phyloP scores from a whole-genome alignment of 805 yeast genomes.

The Cephaloascus albidus region DNA sequence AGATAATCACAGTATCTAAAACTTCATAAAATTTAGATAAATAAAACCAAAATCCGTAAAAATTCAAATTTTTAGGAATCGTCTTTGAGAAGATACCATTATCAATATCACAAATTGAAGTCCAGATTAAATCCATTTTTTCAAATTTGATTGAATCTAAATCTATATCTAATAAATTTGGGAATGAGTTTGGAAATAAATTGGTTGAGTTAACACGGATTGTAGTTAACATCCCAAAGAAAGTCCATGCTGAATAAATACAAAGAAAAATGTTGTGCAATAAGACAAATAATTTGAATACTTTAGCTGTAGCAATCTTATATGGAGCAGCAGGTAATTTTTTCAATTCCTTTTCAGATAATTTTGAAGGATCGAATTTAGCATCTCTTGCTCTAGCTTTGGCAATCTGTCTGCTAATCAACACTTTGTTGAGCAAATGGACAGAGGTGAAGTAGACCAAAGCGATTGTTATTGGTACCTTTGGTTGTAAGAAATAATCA shows the following conservation, averaged over 20 bases:
- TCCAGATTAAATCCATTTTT: conserved; percentile 42
- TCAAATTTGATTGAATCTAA: too few species aligned
- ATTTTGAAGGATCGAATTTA: conserved; percentile 10
- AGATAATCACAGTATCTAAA: conserved; percentile 56
- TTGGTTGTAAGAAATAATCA: conserved; percentile 32
- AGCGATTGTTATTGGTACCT: conserved; percentile 50
- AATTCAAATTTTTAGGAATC: conserved; percentile 29
- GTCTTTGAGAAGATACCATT: conserved; percentile 44
- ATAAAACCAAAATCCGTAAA: conserved; percentile 60
- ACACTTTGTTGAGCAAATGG: conserved; percentile 40
- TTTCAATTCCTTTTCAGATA: conserved; percentile 12
- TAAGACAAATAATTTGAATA: conserved; percentile 47
- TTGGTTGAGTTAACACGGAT: conserved; percentile 31
- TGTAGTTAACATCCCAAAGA: conserved; percentile 50
- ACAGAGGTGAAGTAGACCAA: conserved; percentile 48
- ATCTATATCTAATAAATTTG: conserved; percentile 3
- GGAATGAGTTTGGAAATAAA: conserved; percentile 15
- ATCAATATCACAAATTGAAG: conserved; percentile 49
- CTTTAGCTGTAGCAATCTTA: conserved; percentile 28
- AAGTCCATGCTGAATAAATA: conserved; percentile 63
- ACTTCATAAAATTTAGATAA: conserved; percentile 66
- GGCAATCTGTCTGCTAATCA: conserved; percentile 34
- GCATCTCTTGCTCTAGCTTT: conserved; percentile 14
- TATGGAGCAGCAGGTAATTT: conserved; percentile 46
- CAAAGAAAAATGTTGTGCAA: conserved; percentile 55